A percentile compares a stretch with the other conserved stretches of the same genome.
These are phyloP conservation scores for Reutealis trisperma DNA, from an alignment of 345 rosid genomes.

Conservation along the genomic window DNA sequence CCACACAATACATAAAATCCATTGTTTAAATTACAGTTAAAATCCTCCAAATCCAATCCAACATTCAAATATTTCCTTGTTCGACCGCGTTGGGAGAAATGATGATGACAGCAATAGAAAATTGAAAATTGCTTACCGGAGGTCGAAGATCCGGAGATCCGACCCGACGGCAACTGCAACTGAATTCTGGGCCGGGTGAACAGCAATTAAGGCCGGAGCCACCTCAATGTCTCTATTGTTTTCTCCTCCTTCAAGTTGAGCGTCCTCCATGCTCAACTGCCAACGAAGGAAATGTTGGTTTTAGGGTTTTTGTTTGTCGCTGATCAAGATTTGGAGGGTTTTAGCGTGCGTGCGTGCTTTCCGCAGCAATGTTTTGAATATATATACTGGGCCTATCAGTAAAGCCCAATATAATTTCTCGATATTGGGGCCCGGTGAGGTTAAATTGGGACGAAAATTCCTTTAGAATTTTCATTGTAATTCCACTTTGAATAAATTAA, in stretches of 20 bases:
- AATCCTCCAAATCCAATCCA: not conserved
- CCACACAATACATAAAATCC: not conserved
- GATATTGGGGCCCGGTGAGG: too few relatives aligned
- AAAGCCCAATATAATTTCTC: too few relatives aligned
- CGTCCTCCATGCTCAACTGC: conserved; percentile 39
- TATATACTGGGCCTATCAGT: too few relatives aligned
- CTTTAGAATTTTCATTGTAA: too few relatives aligned
- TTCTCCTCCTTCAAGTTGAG: conserved; percentile 60
- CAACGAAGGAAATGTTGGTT: not conserved
- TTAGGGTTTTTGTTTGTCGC: conserved; percentile 18
- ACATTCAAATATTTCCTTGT: not conserved
- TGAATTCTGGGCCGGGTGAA: conserved; percentile 69
- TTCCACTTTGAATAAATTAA: too few relatives aligned
- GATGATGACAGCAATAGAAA: not conserved
- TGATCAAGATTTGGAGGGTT: conserved; percentile 7
- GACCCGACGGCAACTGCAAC: conserved; percentile 76
- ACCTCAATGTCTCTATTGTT: conserved; percentile 54
- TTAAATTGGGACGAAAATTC: not conserved
- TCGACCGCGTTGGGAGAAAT: not conserved
- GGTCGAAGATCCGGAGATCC: conserved; percentile 83
- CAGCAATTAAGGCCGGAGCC: conserved; percentile 75
- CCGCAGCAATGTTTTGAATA: too few relatives aligned
- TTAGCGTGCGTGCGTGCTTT: not conserved
- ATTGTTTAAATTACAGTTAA: not conserved
- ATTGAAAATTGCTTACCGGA: conserved; percentile 45